Percentiles rank a stretch among this genome's conserved stretches.
These are phyloP conservation scores for Mrakia blollopis DNA, from an alignment of 768 basidiomycete species.

Conservation along the genomic window DNA sequence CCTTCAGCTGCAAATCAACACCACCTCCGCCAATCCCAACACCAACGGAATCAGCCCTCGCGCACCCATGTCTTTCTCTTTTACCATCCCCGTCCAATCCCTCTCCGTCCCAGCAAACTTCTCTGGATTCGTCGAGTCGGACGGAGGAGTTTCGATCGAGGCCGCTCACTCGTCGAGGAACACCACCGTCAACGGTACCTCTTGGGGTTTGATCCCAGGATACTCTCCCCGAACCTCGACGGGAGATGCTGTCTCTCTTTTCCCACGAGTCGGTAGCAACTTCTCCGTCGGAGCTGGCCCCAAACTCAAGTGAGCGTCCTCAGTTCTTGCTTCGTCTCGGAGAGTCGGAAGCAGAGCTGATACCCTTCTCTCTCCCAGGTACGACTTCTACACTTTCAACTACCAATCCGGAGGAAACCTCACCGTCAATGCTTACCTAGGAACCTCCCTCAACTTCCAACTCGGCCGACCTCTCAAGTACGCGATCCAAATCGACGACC, in stretches of 20 bases:
- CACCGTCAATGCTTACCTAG: constrained; percentile 51
- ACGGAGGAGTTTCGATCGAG: constrained; percentile 62
- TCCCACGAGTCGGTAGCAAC: constrained; percentile 55
- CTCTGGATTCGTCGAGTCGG: constrained; percentile 59
- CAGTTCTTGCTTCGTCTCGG: neutral
- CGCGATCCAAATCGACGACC: constrained; percentile 53
- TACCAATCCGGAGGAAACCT: constrained; percentile 49
- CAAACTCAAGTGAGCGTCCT: constrained; percentile 42
- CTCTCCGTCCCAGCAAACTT: constrained; percentile 33
- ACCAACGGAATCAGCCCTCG: neutral
- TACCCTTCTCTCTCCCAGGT: constrained; percentile 38
- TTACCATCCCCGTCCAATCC: neutral
- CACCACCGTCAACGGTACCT: constrained; percentile 51
- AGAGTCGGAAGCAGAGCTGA: neutral
- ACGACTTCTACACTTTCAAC: constrained; percentile 63
- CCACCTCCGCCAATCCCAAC: neutral
- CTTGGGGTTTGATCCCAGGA: constrained; percentile 59
- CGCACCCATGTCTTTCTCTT: neutral
- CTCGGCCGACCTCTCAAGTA: constrained; percentile 50
- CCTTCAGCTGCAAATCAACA: constrained; percentile 8
- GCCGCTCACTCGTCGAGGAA: constrained; percentile 57
- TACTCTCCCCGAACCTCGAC: constrained; percentile 52
- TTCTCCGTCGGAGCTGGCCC: constrained; percentile 63
- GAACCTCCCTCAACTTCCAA: constrained; percentile 55
- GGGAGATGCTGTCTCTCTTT: constrained; percentile 57